Evolutionary conservation across 371 early-diverging fungal genomes (phyloP), one percentile per base, ranked within the genome.

Genomic region (Mucor saturninus): DNA sequence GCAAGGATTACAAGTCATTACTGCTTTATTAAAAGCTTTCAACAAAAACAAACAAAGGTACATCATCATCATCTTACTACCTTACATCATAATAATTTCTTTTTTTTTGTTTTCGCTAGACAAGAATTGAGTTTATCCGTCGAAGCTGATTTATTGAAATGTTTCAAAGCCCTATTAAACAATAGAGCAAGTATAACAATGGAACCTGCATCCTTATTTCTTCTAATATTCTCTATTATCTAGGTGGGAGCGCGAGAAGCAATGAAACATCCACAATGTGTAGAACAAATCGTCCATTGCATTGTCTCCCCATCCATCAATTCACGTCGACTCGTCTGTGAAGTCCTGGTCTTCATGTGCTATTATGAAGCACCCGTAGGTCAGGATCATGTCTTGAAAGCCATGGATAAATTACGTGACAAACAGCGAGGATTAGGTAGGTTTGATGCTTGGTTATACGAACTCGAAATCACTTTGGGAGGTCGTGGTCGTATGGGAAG

Each of bases 401-500:
- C 92, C 3, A 76, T 89, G 69, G 87, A 88, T 57, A 76, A 83
- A 29, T 69, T 87, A 46, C 75, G 80, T 38, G 83, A 85, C 32
- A 77, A 79, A 45, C 77, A 80, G 61, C 73, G 68, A 53, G 86
- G 86, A 46, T 78, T 78, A 38, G 87, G 86, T 15, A 78, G 92
- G 37, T 93, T 93, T 58, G 92, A 91, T 72, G 86, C 89, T n/a
- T 93, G 94, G 94, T 74, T 94, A 69, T 67, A 76, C n/a, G 85
- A 89, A 35, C 70, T 92, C 30, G 89, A 88, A 55, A 76, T 77
- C 11, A 85, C 91, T 0, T 75, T 94, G 14, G 87, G 89, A 57
- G 93, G 93, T 3, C 81, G 93, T 10, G 93, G 93, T 9, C 83
- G 88, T n/a, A 89, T 91, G 83, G 93, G 93, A n/a, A 90, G 89